phyloP scores from a whole-genome alignment of 768 basidiomycete genomes.

The Sporobolomyces phaffii region DNA sequence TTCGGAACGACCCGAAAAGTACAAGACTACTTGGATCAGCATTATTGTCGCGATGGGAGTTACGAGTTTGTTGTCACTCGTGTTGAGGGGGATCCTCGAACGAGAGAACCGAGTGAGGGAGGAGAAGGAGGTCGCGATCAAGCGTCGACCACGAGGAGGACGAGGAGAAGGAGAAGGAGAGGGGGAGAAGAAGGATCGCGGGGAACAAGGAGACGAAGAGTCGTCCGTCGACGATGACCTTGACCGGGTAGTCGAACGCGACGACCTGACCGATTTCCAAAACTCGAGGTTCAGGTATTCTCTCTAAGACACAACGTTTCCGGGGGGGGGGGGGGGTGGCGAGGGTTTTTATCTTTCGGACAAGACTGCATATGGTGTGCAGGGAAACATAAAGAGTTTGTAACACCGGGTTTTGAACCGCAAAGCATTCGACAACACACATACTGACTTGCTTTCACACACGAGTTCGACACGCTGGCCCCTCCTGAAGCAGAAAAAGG shows the following conservation, averaged over 20 bases:
- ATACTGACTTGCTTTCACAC: too few species aligned
- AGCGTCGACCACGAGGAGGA: not conserved
- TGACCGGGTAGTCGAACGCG: not conserved
- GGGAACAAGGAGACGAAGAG: not conserved
- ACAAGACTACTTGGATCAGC: constrained; percentile 30
- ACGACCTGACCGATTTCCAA: constrained; percentile 3
- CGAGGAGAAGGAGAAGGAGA: not conserved
- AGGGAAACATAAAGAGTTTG: too few species aligned
- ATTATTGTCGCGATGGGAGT: constrained; percentile 23
- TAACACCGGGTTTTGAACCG: too few species aligned
- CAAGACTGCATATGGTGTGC: too few species aligned
- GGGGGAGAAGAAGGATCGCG: not conserved
- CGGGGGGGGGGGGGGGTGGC: too few species aligned
- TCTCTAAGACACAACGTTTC: not conserved
- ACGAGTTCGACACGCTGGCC: too few species aligned
- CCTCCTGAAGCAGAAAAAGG: too few species aligned
- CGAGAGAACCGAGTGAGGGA: constrained; percentile 16
- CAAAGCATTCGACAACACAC: too few species aligned
- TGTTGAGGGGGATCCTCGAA: constrained; percentile 45
- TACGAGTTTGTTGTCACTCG: constrained; percentile 50
- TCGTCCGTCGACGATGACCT: not conserved
- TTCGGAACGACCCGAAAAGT: constrained; percentile 7
- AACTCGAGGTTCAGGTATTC: constrained; percentile 5
- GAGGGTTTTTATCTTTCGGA: too few species aligned
- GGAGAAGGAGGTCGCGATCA: not conserved